Percentiles rank a stretch among this genome's conserved stretches.
These are phyloP conservation scores for Colletotrichum tofieldiae DNA, from an alignment of 2,329 filamentous ascomycete genomes.

Conservation along the genomic window DNA sequence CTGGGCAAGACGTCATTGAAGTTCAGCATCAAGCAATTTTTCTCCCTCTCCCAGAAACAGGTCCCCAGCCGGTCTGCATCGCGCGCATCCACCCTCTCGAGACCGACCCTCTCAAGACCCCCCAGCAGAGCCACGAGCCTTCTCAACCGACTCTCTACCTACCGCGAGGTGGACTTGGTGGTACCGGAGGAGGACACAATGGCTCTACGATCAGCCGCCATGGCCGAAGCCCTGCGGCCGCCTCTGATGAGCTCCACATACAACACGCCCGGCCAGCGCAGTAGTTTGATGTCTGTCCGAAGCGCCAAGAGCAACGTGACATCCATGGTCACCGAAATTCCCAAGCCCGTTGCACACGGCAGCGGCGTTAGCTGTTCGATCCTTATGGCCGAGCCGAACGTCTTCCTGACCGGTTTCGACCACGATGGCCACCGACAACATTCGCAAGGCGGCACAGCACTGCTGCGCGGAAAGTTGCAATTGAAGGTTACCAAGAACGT, in stretches of 20 bases:
- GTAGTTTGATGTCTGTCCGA: slow-evolving; percentile 67
- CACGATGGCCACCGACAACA: slow-evolving; percentile 72
- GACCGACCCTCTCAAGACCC: slow-evolving; percentile 22
- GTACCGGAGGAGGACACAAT: slow-evolving; percentile 43
- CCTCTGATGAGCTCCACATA: slow-evolving; percentile 44
- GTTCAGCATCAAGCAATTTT: slow-evolving; percentile 40
- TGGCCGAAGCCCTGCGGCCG: slow-evolving; percentile 40
- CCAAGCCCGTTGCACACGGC: slow-evolving; percentile 84
- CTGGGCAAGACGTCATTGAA: slow-evolving; percentile 42
- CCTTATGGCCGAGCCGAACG: slow-evolving; percentile 82
- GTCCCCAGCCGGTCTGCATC: slow-evolving; percentile 35
- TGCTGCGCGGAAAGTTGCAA: slow-evolving; percentile 88
- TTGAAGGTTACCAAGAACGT: slow-evolving; percentile 88
- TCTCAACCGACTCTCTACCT: slow-evolving; percentile 35
- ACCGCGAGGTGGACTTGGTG: slow-evolving; percentile 36
- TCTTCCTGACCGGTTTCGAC: slow-evolving; percentile 86
- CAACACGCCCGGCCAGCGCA: slow-evolving; percentile 56
- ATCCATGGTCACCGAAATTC: slow-evolving; percentile 68
- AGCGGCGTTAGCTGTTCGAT: slow-evolving; percentile 84
- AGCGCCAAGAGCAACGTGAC: slow-evolving; percentile 67
- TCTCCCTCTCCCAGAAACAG: slow-evolving; percentile 39
- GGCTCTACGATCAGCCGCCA: slow-evolving; percentile 42
- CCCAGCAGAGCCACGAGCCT: slow-evolving; percentile 38
- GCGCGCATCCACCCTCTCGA: slow-evolving; percentile 34
- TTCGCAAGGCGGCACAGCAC: slow-evolving; percentile 78